phyloP scores from a whole-genome alignment of 2,329 filamentous ascomycete genomes.

The Xylaria sp. region DNA sequence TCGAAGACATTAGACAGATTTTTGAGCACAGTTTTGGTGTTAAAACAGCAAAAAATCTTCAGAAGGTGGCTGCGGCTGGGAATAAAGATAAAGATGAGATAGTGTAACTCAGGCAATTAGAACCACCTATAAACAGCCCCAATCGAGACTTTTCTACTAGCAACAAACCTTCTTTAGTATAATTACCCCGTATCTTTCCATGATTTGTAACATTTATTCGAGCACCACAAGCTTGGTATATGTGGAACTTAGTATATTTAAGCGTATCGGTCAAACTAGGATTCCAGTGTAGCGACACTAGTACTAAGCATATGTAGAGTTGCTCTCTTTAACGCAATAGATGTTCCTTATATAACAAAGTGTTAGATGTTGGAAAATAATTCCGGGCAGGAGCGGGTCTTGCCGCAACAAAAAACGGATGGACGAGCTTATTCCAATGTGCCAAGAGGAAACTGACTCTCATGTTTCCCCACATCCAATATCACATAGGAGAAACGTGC shows the following conservation, averaged over 20 bases:
- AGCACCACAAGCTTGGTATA: background rate
- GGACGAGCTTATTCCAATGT: background rate
- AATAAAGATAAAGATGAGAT: background rate
- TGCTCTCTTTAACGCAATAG: background rate
- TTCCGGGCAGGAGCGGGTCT: background rate
- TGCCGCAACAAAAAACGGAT: background rate
- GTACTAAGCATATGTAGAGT: background rate
- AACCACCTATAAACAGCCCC: background rate
- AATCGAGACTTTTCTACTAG: background rate
- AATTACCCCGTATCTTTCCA: too few relatives aligned
- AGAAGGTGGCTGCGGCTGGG: background rate
- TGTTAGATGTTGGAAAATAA: background rate
- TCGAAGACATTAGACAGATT: conserved; percentile 53
- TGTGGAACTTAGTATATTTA: too few relatives aligned
- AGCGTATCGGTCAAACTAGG: too few relatives aligned
- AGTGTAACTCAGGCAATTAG: background rate
- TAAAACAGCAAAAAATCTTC: background rate
- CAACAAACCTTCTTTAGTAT: too few relatives aligned
- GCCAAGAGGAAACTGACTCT: background rate
- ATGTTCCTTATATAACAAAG: background rate
- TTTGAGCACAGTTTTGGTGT: conserved; percentile 13
- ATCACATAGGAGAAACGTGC: background rate
- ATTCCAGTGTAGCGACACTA: too few relatives aligned
- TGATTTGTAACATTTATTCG: too few relatives aligned
- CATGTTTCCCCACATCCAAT: background rate